Base-by-base conservation (phyloP, 2,329 filamentous ascomycete species). In the Sporothrix protearum region DNA sequence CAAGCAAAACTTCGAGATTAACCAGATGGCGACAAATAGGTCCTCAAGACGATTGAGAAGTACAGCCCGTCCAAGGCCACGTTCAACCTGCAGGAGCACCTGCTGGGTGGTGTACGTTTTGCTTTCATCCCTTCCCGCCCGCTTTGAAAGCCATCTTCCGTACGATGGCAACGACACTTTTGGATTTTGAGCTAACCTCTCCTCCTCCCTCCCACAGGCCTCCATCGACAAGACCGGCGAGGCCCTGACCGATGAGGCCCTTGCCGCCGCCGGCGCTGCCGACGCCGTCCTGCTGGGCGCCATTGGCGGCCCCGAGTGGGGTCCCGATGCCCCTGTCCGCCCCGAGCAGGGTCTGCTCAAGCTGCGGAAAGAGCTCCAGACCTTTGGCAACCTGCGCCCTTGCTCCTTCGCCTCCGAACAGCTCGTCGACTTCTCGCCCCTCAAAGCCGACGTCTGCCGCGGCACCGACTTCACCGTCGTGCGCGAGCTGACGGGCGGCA, bases 231-330 rank as follows among this genome's bases (percentile, higher is more conserved):
- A 89, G 22, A 89, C 89, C 78, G 92, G 93, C 77, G 87, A 84
- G 39, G 90, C 95, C 39, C 85, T 98, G 73, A 97, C 94, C 69
- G 90, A 96, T 76, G 89, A 91, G 77, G 93, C 94, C 74, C 91
- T 98, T 77, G 83, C 84, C 16, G 94, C 93, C 47, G 94, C 93
- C 76, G 94, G 96, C 82, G 85, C 87, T 68, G 94, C 94, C 75
- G 92, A 97, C 81, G 95, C 94, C 51, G 91, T 98, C 73, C 89
- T 98, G 73, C 89, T 98, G 70, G 95, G 94, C 76, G 93, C 95
- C 76, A 96, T 98, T 78, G 95, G 95, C 76, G 95, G 95, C n/a
- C 95, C 96, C 16, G 82, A 97, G 93, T 98, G 94, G 93, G 94
- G 94, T 73, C 96, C 93, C 42, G 93, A 92, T 76, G 83, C 77